Evolutionary conservation across 2,329 filamentous ascomycete genomes (phyloP).

Genomic region (Thielaviopsis musarum): DNA sequence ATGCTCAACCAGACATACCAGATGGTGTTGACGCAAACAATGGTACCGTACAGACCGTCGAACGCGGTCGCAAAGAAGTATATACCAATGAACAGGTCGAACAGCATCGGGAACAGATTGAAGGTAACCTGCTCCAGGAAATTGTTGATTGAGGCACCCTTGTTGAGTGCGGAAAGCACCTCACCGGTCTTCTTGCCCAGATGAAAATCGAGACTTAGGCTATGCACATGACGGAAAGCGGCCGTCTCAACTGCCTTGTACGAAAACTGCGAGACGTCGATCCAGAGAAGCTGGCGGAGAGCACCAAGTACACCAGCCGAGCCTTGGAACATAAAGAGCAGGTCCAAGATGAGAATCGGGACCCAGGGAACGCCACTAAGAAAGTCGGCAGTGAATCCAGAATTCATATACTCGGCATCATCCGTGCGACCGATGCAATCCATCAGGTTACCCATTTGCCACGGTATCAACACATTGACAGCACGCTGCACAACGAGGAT

Average conservation of each 20-base stretch:
- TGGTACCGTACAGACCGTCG: slow-evolving; percentile 43
- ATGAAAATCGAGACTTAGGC: slow-evolving; percentile 89
- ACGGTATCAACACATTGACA: slow-evolving; percentile 74
- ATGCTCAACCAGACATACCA: slow-evolving; percentile 95
- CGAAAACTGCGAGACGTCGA: slow-evolving; percentile 91
- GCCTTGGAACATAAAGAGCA: slow-evolving; percentile 49
- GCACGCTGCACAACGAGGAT: slow-evolving; percentile 66
- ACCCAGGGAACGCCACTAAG: slow-evolving; percentile 45
- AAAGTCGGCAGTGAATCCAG: slow-evolving; percentile 16
- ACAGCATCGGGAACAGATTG: slow-evolving; percentile 83
- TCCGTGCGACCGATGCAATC: slow-evolving; percentile 43
- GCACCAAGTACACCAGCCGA: slow-evolving; percentile 77
- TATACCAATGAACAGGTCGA: slow-evolving; percentile 76
- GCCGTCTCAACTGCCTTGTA: slow-evolving; percentile 88
- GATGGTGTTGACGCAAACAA: slow-evolving; percentile 80
- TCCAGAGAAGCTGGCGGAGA: slow-evolving; percentile 72
- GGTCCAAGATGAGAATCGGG: slow-evolving; percentile 27
- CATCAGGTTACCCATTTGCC: slow-evolving; percentile 68
- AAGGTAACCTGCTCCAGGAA: slow-evolving; percentile 96
- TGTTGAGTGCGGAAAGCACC: slow-evolving; percentile 86
- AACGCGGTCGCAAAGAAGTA: slow-evolving; percentile 63
- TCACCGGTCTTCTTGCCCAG: slow-evolving; percentile 93
- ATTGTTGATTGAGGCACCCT: slow-evolving; percentile 87
- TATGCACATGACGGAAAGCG: slow-evolving; percentile 93
- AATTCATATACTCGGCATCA: slow-evolving; percentile 28